Evolutionary conservation across 2,329 filamentous ascomycete genomes (phyloP).

Genomic region (Aureobasidium sp.): DNA sequence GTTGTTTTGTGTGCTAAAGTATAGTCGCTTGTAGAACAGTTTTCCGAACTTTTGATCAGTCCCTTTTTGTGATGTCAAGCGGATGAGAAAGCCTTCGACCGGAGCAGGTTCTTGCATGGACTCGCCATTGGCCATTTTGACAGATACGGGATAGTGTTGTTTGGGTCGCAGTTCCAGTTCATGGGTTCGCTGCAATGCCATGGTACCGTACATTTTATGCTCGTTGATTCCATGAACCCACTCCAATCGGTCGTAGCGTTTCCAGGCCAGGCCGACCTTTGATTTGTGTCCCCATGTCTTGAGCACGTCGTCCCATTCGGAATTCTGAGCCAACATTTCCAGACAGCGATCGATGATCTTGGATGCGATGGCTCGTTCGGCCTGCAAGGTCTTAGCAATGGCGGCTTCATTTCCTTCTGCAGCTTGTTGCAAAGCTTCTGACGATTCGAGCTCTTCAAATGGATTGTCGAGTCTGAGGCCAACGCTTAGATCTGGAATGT

Average conservation of each 20-base stretch:
- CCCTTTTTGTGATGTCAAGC: constrained; percentile 58
- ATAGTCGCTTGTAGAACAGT: constrained; percentile 58
- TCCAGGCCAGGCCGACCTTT: constrained; percentile 61
- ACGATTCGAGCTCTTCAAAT: constrained; percentile 47
- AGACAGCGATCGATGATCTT: constrained; percentile 53
- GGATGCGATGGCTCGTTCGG: constrained; percentile 50
- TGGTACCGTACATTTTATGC: constrained; percentile 61
- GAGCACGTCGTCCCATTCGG: constrained; percentile 55
- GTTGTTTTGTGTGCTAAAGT: constrained; percentile 59
- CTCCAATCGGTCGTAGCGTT: constrained; percentile 60
- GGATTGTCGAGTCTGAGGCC: constrained; percentile 53
- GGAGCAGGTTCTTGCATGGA: constrained; percentile 53
- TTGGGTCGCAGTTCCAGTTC: constrained; percentile 61
- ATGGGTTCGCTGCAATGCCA: constrained; percentile 60
- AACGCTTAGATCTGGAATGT: constrained; percentile 57
- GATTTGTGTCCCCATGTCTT: constrained; percentile 52
- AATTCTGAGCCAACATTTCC: constrained; percentile 49
- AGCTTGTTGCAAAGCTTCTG: constrained; percentile 34
- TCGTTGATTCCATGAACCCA: constrained; percentile 62
- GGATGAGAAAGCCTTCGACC: constrained; percentile 59
- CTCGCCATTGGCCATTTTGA: constrained; percentile 35
- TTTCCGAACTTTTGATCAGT: constrained; percentile 51
- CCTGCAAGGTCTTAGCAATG: constrained; percentile 38
- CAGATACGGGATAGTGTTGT: constrained; percentile 54
- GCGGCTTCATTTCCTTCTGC: constrained; percentile 43